A percentile compares a stretch with the other conserved stretches of the same genome.
Evolutionary conservation across 2,329 filamentous ascomycete species (phyloP).

Genomic region (Microsporum canis): DNA sequence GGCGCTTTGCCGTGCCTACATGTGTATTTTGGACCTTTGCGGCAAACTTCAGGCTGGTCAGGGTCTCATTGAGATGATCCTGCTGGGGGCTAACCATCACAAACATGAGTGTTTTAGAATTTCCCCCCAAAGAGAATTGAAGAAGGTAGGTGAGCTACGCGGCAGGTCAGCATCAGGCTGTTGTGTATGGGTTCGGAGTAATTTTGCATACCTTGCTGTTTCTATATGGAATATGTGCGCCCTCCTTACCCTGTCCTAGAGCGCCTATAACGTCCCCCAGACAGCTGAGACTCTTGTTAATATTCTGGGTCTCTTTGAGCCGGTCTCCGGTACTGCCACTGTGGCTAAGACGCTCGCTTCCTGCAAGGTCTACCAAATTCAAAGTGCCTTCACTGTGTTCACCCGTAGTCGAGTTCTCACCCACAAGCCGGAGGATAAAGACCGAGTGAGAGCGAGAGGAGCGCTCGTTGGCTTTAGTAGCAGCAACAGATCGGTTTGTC

Average conservation of each 20-base stretch:
- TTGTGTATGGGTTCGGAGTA: neutral
- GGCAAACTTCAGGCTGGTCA: slow-evolving; percentile 91
- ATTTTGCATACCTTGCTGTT: slow-evolving; percentile 65
- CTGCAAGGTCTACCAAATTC: slow-evolving; percentile 90
- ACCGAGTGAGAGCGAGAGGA: slow-evolving; percentile 92
- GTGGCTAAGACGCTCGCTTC: slow-evolving; percentile 80
- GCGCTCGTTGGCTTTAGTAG: slow-evolving; percentile 93
- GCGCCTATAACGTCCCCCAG: slow-evolving; percentile 90
- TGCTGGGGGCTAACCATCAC: slow-evolving; percentile 94
- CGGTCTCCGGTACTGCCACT: slow-evolving; percentile 76
- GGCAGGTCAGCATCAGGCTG: neutral
- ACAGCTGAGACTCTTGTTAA: slow-evolving; percentile 89
- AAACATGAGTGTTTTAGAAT: slow-evolving; percentile 97
- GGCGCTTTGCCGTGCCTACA: slow-evolving; percentile 65
- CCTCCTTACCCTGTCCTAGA: slow-evolving; percentile 68
- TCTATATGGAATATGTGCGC: slow-evolving; percentile 76
- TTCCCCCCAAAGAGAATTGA: slow-evolving; percentile 88
- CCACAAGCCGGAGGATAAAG: slow-evolving; percentile 67
- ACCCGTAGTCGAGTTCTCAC: slow-evolving; percentile 59
- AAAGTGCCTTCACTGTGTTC: slow-evolving; percentile 86
- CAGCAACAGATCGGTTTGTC: slow-evolving; percentile 80
- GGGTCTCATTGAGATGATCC: slow-evolving; percentile 79
- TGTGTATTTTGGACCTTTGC: slow-evolving; percentile 85
- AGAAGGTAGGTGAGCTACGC: slow-evolving; percentile 73
- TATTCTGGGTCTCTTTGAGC: slow-evolving; percentile 89